These are phyloP conservation scores for Spergularia marina DNA, from an alignment of 148 eudicot genomes.

Conservation along the genomic window DNA sequence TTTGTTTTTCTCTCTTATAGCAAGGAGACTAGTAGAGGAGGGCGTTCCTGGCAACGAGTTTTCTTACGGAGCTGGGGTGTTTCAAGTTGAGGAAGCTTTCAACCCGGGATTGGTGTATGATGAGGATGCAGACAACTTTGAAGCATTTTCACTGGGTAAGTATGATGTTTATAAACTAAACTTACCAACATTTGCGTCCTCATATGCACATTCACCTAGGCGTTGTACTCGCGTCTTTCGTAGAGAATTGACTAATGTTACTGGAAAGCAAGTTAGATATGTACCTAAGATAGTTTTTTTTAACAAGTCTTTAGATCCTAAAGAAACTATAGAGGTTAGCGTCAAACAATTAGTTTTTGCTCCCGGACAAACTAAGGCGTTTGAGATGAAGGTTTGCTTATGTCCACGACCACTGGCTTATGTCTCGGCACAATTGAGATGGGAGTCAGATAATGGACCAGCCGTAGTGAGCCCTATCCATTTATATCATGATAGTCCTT, in stretches of 20 bases:
- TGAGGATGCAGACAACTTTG: not conserved
- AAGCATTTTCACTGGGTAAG: not conserved
- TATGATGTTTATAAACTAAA: not conserved
- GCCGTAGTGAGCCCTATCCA: not conserved
- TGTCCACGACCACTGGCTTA: not conserved
- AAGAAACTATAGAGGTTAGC: not conserved
- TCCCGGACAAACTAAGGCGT: not conserved
- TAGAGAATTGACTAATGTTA: not conserved
- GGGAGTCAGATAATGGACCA: not conserved
- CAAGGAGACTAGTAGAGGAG: not conserved
- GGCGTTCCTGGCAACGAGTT: not conserved
- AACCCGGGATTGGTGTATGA: not conserved
- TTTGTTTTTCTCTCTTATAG: not conserved
- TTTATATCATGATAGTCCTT: not conserved
- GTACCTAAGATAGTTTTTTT: too few species aligned
- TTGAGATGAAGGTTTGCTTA: not conserved
- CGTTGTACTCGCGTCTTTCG: not conserved
- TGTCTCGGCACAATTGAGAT: not conserved
- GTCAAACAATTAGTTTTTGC: too few species aligned
- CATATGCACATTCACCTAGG: not conserved
- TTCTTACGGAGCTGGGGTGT: not conserved
- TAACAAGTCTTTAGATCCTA: not conserved
- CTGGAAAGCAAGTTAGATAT: not conserved
- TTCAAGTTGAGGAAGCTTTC: not conserved
- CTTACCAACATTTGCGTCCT: not conserved